Percentiles rank a stretch among this genome's conserved stretches.
Evolutionary conservation across 352 stramenopile genomes (phyloP).

Genomic region (Globisporangium parvum): DNA sequence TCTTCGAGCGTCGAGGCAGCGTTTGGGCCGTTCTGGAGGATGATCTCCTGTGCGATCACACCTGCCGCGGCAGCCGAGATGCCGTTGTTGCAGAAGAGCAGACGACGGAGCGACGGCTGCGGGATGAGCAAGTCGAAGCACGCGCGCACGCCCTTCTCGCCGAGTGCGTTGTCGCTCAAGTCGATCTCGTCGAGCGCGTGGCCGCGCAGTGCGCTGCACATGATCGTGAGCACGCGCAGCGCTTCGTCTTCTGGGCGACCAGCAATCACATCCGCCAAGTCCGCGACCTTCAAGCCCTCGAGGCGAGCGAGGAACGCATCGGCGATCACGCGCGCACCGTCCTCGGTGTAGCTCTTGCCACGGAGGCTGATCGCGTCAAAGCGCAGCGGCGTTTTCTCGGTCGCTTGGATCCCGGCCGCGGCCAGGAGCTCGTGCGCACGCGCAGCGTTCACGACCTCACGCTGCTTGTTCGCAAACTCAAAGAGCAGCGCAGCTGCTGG

Average conservation of each 20-base stretch:
- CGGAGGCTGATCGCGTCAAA: slow-evolving; percentile 58
- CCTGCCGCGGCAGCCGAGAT: slow-evolving; percentile 57
- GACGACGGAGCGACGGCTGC: slow-evolving; percentile 45
- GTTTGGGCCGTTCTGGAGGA: slow-evolving; percentile 51
- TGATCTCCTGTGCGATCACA: slow-evolving; percentile 63
- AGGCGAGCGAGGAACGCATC: slow-evolving; percentile 47
- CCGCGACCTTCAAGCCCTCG: slow-evolving; percentile 48
- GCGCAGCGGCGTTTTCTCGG: slow-evolving; percentile 28
- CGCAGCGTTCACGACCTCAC: slow-evolving; percentile 62
- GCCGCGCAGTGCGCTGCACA: slow-evolving; percentile 72
- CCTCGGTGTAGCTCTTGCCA: slow-evolving; percentile 76
- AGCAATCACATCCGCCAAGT: slow-evolving; percentile 91
- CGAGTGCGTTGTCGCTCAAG: slow-evolving; percentile 72
- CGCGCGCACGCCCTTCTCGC: slow-evolving; percentile 68
- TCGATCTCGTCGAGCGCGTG: slow-evolving; percentile 84
- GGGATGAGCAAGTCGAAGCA: slow-evolving; percentile 73
- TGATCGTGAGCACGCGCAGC: slow-evolving; percentile 76
- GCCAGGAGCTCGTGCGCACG: slow-evolving; percentile 45
- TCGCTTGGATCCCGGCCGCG: slow-evolving; percentile 30
- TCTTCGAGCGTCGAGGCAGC: slow-evolving; percentile 45
- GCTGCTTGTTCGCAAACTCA: slow-evolving; percentile 45
- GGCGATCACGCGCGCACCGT: slow-evolving; percentile 48
- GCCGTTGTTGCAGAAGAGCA: slow-evolving; percentile 77
- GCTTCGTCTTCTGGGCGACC: slow-evolving; percentile 86
- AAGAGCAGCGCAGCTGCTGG: slow-evolving; percentile 28